phyloP scores from a whole-genome alignment of 1,284 basidiomycete species.

The Wolfiporia cocos region DNA sequence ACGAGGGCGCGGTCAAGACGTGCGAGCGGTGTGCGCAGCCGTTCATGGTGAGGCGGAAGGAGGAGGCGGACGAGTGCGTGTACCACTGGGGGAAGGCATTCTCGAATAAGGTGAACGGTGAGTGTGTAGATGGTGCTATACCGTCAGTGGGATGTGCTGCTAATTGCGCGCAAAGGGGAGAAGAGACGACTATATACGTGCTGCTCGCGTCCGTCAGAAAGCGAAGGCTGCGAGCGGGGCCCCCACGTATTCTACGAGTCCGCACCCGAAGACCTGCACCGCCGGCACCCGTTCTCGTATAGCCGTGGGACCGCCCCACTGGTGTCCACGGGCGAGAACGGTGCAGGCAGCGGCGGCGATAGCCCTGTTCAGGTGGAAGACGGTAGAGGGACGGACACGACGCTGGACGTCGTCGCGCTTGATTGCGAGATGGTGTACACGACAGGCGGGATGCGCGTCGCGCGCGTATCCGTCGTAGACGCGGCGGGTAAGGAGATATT shows the following conservation, averaged over 20 bases:
- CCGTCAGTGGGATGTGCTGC: constrained; percentile 10
- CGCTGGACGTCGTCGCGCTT: constrained; percentile 72
- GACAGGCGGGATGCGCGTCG: constrained; percentile 82
- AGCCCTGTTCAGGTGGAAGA: not conserved
- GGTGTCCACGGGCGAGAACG: not conserved
- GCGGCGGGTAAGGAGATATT: constrained; percentile 67
- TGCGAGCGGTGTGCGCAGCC: constrained; percentile 76
- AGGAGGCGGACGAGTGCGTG: constrained; percentile 60
- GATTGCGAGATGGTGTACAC: constrained; percentile 95
- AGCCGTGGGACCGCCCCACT: constrained; percentile 21
- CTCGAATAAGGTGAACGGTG: constrained; percentile 54
- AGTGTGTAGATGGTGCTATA: constrained; percentile 13
- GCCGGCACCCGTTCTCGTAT: constrained; percentile 66
- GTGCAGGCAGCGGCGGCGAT: not conserved
- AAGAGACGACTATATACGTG: constrained; percentile 60
- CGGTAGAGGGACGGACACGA: constrained; percentile 26
- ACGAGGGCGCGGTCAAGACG: constrained; percentile 57
- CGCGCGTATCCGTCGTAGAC: constrained; percentile 83
- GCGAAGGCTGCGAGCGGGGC: constrained; percentile 60
- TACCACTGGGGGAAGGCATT: constrained; percentile 82
- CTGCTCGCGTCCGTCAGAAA: constrained; percentile 53
- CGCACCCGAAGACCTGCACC: constrained; percentile 63
- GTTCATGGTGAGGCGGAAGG: constrained; percentile 60
- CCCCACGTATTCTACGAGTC: constrained; percentile 78
- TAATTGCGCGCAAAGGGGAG: constrained; percentile 43